These are phyloP conservation scores for Podaxis carcinomalis DNA, from an alignment of 768 basidiomycete genomes.

Conservation along the genomic window DNA sequence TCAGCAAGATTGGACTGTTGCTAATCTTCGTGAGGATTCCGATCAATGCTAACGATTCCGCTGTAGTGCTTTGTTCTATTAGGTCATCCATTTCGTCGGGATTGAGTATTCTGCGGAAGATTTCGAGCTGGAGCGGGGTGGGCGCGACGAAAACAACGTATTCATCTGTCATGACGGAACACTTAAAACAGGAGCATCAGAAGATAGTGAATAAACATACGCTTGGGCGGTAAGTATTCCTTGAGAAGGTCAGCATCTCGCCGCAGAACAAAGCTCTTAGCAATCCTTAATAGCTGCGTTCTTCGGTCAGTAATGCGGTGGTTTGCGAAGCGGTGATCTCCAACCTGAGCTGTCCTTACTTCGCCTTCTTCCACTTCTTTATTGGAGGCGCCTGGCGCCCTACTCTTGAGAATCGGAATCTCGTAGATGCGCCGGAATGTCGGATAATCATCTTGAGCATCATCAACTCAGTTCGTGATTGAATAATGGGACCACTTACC, in stretches of 20 bases:
- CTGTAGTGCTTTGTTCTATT: constrained; percentile 59
- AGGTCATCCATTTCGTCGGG: constrained; percentile 67
- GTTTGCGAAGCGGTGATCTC: neutral
- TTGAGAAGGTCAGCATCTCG: constrained; percentile 80
- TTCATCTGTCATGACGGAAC: constrained; percentile 59
- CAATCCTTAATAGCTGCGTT: constrained; percentile 60
- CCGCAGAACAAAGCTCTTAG: constrained; percentile 86
- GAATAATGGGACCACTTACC: constrained; percentile 36
- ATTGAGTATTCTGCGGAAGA: constrained; percentile 74
- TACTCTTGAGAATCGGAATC: constrained; percentile 79
- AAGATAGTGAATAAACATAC: constrained; percentile 38
- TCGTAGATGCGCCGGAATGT: constrained; percentile 84
- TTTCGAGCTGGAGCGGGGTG: constrained; percentile 72
- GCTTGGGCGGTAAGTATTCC: constrained; percentile 87
- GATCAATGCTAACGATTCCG: constrained; percentile 77
- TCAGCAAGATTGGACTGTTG: constrained; percentile 86
- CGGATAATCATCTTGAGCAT: constrained; percentile 59
- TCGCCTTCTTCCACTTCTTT: constrained; percentile 78
- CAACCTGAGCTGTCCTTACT: constrained; percentile 72
- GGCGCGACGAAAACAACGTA: constrained; percentile 97
- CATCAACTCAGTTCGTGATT: constrained; percentile 4
- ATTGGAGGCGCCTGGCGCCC: constrained; percentile 66
- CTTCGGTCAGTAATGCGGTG: neutral
- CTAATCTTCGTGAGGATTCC: constrained; percentile 83
- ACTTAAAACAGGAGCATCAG: neutral